Percentiles rank a stretch among this genome's conserved stretches.
phyloP scores from a whole-genome alignment of 2,329 filamentous ascomycete genomes.

The Penicillium brevicompactum region DNA sequence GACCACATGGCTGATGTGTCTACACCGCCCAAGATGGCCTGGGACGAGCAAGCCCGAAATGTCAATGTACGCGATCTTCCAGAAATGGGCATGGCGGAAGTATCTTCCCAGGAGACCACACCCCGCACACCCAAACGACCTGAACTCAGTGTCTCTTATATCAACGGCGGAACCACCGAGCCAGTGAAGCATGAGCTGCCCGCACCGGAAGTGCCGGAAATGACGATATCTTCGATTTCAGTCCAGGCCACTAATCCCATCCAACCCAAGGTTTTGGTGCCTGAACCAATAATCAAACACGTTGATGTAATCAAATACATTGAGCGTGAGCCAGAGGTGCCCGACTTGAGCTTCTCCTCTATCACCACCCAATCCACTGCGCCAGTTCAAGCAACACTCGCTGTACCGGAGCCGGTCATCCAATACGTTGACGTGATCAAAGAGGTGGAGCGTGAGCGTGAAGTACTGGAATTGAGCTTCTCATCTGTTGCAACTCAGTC shows the following conservation, averaged over 20 bases:
- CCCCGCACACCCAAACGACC: slow-evolving; percentile 47
- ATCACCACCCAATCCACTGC: slow-evolving; percentile 28
- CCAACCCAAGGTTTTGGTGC: slow-evolving; percentile 9
- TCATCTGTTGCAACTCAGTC: slow-evolving; percentile 38
- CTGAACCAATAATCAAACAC: slow-evolving; percentile 15
- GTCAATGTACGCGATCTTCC: slow-evolving; percentile 18
- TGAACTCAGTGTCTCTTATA: slow-evolving; percentile 35
- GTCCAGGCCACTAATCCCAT: slow-evolving; percentile 31
- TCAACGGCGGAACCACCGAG: slow-evolving; percentile 32
- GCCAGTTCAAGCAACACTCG: slow-evolving; percentile 22
- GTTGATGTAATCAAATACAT: slow-evolving; percentile 12
- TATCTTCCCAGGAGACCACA: slow-evolving; percentile 37
- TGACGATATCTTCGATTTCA: slow-evolving; percentile 38
- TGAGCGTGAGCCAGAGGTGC: slow-evolving; percentile 18
- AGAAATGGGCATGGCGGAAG: slow-evolving; percentile 34
- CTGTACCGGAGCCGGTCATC: slow-evolving; percentile 24
- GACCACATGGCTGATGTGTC: slow-evolving; percentile 32
- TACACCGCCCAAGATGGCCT: slow-evolving; percentile 45
- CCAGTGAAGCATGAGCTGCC: slow-evolving; percentile 27
- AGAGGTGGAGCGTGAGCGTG: slow-evolving; percentile 6
- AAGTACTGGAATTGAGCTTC: slow-evolving; percentile 27
- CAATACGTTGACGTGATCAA: slow-evolving; percentile 15
- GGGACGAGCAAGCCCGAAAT: slow-evolving; percentile 33
- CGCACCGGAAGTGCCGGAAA: slow-evolving; percentile 21
- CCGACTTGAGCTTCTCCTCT: slow-evolving; percentile 30